A percentile compares a stretch with the other conserved stretches of the same genome.
phyloP scores from a whole-genome alignment of 805 yeast genomes.

The Pichia pseudocactophila region DNA sequence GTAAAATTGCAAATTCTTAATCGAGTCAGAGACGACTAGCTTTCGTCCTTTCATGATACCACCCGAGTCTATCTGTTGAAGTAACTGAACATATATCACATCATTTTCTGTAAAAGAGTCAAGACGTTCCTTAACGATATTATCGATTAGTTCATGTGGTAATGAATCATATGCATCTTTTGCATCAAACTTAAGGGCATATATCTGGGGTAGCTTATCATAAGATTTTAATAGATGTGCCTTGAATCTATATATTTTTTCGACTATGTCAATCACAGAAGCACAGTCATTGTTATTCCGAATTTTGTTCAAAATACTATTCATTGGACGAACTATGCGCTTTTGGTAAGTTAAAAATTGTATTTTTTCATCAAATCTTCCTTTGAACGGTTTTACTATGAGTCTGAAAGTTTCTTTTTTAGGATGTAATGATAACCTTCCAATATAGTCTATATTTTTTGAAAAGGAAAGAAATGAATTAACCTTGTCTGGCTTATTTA shows the following conservation, averaged over 20 bases:
- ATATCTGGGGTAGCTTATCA: conserved; percentile 30
- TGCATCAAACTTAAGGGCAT: conserved; percentile 66
- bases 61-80: conserved; percentile 4
- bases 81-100: conserved; percentile 9
- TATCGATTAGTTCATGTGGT: conserved; percentile 32
- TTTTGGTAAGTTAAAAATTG: conserved; percentile 29
- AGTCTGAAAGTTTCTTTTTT: conserved; percentile 52
- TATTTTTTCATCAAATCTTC: conserved; percentile 25
- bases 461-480: conserved; percentile 15
- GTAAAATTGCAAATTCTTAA: too few species aligned
- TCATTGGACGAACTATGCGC: conserved; percentile 36
- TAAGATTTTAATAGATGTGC: conserved; percentile 12
- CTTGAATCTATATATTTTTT: conserved; percentile 32
- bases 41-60: conserved; percentile 1
- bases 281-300: conserved; percentile 6
- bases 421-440: conserved; percentile 47
- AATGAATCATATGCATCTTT: conserved; percentile 69
- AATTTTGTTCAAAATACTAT: conserved; percentile 23
- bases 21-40: conserved; percentile 8
- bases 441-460: conserved; percentile 27
- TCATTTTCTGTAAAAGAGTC: conserved; percentile 15
- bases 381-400: conserved; percentile 45
- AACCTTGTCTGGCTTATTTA: conserved; percentile 9
- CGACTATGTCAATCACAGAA: conserved; percentile 40
- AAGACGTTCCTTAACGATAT: conserved; percentile 13